Percentiles rank a stretch among this genome's conserved stretches.
These are phyloP conservation scores for Rhododendron ferrugineum DNA, from an alignment of 148 eudicot species.

Conservation along the genomic window DNA sequence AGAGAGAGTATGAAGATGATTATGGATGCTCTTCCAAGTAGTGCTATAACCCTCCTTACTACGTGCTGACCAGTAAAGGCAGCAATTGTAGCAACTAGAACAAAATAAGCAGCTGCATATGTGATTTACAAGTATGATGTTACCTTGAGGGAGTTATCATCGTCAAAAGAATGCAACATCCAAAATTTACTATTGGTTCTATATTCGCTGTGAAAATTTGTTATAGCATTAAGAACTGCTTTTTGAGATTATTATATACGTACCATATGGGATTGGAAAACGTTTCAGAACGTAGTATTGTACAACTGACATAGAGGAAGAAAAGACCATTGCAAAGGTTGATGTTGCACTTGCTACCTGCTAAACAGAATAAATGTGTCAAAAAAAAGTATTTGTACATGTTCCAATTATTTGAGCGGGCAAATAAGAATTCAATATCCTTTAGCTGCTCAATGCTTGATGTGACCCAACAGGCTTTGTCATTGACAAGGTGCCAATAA, in stretches of 20 bases:
- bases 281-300: conserved; percentile 64
- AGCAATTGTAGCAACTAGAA: conserved; percentile 43
- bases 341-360: conserved; percentile 76
- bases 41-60: conserved; percentile 30
- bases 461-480: neutral
- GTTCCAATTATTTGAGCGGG: neutral
- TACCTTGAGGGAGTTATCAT: neutral
- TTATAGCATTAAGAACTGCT: neutral
- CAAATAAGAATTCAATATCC: neutral
- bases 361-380: conserved; percentile 4
- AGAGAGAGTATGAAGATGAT: conserved; percentile 50
- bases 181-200: neutral
- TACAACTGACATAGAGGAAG: conserved; percentile 65
- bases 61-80: conserved; percentile 47
- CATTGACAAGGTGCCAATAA: neutral
- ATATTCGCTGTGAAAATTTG: neutral
- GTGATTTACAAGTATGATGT: neutral
- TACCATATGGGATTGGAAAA: conserved; percentile 70
- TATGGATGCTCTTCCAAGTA: conserved; percentile 49
- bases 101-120: conserved; percentile 37
- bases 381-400: neutral
- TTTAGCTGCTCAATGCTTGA: neutral
- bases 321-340: conserved; percentile 62
- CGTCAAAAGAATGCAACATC: neutral
- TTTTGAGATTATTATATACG: neutral